phyloP scores from a whole-genome alignment of 1,284 basidiomycete species.

The Rhodotorula sp. region DNA sequence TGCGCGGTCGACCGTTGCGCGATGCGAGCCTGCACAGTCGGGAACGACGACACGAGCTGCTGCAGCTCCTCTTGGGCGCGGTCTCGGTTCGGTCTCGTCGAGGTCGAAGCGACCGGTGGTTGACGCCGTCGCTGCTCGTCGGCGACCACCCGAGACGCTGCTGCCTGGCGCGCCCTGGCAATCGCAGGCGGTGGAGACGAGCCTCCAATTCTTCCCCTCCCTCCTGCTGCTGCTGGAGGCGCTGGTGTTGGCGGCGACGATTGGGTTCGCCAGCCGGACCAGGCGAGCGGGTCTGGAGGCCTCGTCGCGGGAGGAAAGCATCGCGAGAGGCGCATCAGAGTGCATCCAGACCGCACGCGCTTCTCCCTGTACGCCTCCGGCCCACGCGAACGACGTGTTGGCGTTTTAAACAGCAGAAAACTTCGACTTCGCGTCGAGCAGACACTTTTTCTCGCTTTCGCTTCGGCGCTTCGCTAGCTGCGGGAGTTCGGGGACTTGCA shows the following conservation, averaged over 20 bases:
- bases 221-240: background rate
- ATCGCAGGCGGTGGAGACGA: background rate
- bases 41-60: background rate
- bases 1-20: background rate
- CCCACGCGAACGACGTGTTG: background rate
- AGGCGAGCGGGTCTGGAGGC: conserved; percentile 16
- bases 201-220: background rate
- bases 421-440: background rate
- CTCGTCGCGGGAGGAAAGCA: conserved; percentile 14
- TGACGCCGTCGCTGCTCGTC: background rate
- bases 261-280: too few relatives aligned
- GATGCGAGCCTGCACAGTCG: background rate
- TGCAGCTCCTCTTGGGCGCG: background rate
- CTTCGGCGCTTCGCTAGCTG: too few relatives aligned
- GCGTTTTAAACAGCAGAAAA: background rate
- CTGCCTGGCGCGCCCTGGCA: background rate
- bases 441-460: too few relatives aligned
- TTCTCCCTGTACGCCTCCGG: background rate
- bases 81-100: background rate
- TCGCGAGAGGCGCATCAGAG: conserved; percentile 29
- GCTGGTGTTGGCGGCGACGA: background rate
- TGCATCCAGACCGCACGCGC: conserved; percentile 9
- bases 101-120: background rate
- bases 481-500: too few relatives aligned
- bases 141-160: background rate